Evolutionary conservation across 345 rosid species (phyloP).

Genomic region (Pistacia atlantica): DNA sequence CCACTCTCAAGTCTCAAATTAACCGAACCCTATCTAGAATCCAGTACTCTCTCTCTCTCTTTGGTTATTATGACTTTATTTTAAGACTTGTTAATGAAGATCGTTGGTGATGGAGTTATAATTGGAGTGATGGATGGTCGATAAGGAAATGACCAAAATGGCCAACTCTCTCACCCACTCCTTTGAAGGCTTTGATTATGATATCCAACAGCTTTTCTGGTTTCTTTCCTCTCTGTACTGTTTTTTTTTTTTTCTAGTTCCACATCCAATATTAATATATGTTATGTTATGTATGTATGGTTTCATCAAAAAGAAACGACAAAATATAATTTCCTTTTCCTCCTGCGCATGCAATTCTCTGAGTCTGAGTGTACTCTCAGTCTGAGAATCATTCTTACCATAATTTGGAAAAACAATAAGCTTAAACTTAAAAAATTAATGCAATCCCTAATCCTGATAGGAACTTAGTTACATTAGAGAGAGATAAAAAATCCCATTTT

Average conservation of each 20-base stretch:
- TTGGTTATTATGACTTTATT: background rate
- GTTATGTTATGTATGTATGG: slow-evolving; percentile 24
- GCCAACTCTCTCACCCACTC: slow-evolving; percentile 27
- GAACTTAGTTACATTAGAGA: background rate
- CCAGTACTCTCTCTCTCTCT: background rate
- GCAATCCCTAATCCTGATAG: background rate
- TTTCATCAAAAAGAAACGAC: slow-evolving; percentile 25
- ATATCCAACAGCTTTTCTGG: slow-evolving; percentile 41
- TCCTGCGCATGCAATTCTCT: background rate
- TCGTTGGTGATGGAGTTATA: slow-evolving; percentile 29
- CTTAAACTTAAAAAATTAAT: background rate
- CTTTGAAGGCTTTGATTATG: slow-evolving; percentile 44
- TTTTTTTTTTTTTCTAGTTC: slow-evolving; percentile 27
- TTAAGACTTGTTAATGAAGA: background rate
- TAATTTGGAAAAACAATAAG: background rate
- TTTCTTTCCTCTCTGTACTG: slow-evolving; percentile 18
- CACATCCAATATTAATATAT: slow-evolving; percentile 27
- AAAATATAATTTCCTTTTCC: slow-evolving; percentile 12
- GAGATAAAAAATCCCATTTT: background rate
- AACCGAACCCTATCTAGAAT: slow-evolving; percentile 8
- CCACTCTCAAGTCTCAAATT: background rate
- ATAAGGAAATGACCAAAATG: slow-evolving; percentile 29
- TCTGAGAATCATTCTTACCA: slow-evolving; percentile 15
- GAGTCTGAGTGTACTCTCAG: background rate
- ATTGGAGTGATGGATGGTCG: slow-evolving; percentile 36